Percentiles rank a stretch among this genome's conserved stretches.
phyloP scores from a whole-genome alignment of 2,329 filamentous ascomycete species.

The Pestalotiopsis sp. region DNA sequence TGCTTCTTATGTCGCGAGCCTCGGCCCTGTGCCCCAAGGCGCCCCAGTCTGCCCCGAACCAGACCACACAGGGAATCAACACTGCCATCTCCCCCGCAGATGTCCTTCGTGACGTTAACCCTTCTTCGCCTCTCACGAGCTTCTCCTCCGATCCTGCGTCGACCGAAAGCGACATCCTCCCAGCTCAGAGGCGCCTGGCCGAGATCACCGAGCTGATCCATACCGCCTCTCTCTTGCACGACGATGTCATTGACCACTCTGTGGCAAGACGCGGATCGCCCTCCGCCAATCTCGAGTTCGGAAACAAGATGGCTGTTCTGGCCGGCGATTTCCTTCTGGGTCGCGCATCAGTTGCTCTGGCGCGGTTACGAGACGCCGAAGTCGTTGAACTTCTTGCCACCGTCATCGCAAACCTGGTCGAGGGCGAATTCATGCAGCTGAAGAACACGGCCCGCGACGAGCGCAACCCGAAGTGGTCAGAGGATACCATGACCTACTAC shows the following conservation, averaged over 20 bases:
- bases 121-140: conserved; percentile 61
- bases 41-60: conserved; percentile 37
- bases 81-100: conserved; percentile 54
- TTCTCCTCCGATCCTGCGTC: conserved; percentile 44
- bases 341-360: conserved; percentile 89
- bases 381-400: conserved; percentile 93
- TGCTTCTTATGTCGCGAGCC: conserved; percentile 93
- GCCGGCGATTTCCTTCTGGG: conserved; percentile 96
- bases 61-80: conserved; percentile 51
- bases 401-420: conserved; percentile 95
- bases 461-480: conserved; percentile 79
- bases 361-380: conserved; percentile 86
- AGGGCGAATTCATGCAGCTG: conserved; percentile 99
- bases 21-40: conserved; percentile 76
- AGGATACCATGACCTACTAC: conserved; percentile 90
- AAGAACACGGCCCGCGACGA: conserved; percentile 95
- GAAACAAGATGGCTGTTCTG: conserved; percentile 98
- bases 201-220: conserved; percentile 98
- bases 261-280: conserved; percentile 79
- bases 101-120: conserved; percentile 80
- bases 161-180: conserved; percentile 72
- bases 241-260: conserved; percentile 97
- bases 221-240: conserved; percentile 92
- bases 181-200: conserved; percentile 88
- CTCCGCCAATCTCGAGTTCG: conserved; percentile 92